These are phyloP conservation scores for Fusarium marasasianum DNA, from an alignment of 2,329 filamentous ascomycete species.

Conservation along the genomic window DNA sequence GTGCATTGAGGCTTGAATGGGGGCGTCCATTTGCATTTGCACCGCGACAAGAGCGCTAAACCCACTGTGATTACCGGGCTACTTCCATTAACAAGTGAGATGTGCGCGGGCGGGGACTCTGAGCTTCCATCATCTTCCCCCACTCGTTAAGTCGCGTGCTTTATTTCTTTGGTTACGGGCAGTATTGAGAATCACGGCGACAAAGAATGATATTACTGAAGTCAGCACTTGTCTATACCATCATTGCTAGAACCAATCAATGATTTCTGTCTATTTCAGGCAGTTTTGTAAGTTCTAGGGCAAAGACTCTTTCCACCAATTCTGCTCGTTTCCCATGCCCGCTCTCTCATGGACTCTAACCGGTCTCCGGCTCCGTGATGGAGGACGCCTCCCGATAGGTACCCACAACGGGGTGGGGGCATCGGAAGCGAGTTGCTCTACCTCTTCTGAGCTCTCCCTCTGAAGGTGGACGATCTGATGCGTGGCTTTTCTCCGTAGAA, in stretches of 20 bases:
- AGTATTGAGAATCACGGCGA: background rate
- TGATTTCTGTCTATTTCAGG: background rate
- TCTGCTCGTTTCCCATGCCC: constrained; percentile 34
- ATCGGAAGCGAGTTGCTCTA: constrained; percentile 29
- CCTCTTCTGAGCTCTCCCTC: background rate
- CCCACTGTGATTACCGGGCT: constrained; percentile 19
- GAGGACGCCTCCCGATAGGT: constrained; percentile 42
- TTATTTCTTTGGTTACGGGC: background rate
- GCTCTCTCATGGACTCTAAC: constrained; percentile 32
- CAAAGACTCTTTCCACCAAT: constrained; percentile 8
- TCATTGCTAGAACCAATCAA: background rate
- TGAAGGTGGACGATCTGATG: background rate
- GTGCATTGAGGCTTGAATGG: constrained; percentile 16
- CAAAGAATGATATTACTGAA: background rate
- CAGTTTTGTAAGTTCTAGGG: background rate
- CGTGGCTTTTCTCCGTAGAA: constrained; percentile 8
- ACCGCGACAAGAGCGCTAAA: constrained; percentile 23
- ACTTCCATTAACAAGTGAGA: background rate
- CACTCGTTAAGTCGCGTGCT: constrained; percentile 34
- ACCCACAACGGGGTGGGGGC: constrained; percentile 40
- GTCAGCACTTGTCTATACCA: background rate
- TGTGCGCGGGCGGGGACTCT: constrained; percentile 23
- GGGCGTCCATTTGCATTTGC: background rate
- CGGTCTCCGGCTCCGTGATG: constrained; percentile 36
- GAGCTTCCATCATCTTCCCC: constrained; percentile 32